Percentiles rank a stretch among this genome's conserved stretches.
Conservation (phyloP, 2,329 filamentous ascomycete genomes). For the Neodidymelliopsis sp. region DNA sequence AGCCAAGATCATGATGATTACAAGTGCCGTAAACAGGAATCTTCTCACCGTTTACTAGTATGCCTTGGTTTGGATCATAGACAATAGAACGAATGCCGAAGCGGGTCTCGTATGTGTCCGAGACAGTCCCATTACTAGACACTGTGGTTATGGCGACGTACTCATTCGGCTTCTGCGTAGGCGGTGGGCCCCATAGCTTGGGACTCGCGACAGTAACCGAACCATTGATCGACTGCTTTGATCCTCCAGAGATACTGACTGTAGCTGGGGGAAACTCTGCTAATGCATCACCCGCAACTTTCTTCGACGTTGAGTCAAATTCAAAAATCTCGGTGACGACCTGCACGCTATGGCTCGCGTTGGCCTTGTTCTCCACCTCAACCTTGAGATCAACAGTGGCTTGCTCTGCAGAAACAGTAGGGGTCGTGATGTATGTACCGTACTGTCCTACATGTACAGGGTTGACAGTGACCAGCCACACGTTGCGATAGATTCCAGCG, state of each 20-base stretch:
- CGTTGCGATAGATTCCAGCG: slow-evolving; percentile 62
- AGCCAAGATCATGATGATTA: slow-evolving; percentile 62
- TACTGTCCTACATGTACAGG: slow-evolving; percentile 57
- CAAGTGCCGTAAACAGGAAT: slow-evolving; percentile 58
- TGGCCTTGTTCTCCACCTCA: slow-evolving; percentile 56
- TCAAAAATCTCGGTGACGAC: slow-evolving; percentile 53
- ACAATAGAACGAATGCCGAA: slow-evolving; percentile 60
- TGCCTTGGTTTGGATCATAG: slow-evolving; percentile 52
- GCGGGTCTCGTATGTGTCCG: slow-evolving; percentile 58
- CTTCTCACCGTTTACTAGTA: slow-evolving; percentile 57
- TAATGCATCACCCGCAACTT: slow-evolving; percentile 30
- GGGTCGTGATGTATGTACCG: slow-evolving; percentile 59
- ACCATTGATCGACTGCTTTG: slow-evolving; percentile 45
- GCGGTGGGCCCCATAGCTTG: slow-evolving; percentile 58
- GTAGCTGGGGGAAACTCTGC: slow-evolving; percentile 46
- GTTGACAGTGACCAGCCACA: slow-evolving; percentile 61
- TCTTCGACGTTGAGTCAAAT: slow-evolving; percentile 44
- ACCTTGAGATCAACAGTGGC: slow-evolving; percentile 57
- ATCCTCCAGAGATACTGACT: slow-evolving; percentile 41
- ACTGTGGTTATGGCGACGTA: slow-evolving; percentile 56
- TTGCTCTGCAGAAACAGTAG: slow-evolving; percentile 53
- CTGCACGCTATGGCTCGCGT: slow-evolving; percentile 43
- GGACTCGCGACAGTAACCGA: slow-evolving; percentile 52
- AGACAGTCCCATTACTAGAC: slow-evolving; percentile 22
- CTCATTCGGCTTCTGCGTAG: slow-evolving; percentile 56